Evolutionary conservation across 1,139 yeast genomes (phyloP).

Genomic region (Protomyces inouyei): DNA sequence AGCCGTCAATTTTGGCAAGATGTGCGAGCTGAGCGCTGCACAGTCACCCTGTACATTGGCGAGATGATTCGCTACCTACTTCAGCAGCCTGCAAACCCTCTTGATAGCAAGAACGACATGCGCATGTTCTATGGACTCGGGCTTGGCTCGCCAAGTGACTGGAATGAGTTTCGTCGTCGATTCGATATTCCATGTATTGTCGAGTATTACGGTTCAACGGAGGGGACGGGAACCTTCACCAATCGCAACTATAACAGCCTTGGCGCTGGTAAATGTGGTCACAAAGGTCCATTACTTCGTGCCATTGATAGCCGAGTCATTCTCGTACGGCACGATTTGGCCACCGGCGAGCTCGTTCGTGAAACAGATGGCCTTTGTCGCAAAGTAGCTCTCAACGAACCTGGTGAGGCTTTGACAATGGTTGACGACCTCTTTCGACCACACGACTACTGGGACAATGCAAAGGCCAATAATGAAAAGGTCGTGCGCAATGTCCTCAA

Average conservation of each 20-base stretch:
- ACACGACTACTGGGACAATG: constrained; percentile 72
- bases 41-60: constrained; percentile 75
- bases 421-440: constrained; percentile 45
- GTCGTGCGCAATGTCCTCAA: constrained; percentile 65
- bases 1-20: constrained; percentile 47
- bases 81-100: constrained; percentile 60
- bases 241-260: constrained; percentile 69
- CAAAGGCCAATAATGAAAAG: constrained; percentile 71
- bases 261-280: constrained; percentile 86
- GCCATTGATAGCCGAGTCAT: not conserved
- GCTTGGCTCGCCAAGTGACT: constrained; percentile 83
- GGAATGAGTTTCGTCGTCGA: constrained; percentile 71
- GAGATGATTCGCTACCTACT: constrained; percentile 81
- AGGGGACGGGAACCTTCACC: constrained; percentile 83
- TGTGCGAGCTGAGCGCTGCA: constrained; percentile 69
- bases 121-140: constrained; percentile 52
- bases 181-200: constrained; percentile 73
- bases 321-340: not conserved
- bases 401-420: not conserved
- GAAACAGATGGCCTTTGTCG: not conserved
- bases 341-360: not conserved
- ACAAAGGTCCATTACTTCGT: constrained; percentile 65
- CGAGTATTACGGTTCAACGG: constrained; percentile 92
- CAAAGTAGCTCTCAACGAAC: not conserved
- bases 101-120: constrained; percentile 63